A percentile compares a stretch with the other conserved stretches of the same genome.
phyloP scores from a whole-genome alignment of 73 alveolate genomes.

The Symbiodinium pilosum region DNA sequence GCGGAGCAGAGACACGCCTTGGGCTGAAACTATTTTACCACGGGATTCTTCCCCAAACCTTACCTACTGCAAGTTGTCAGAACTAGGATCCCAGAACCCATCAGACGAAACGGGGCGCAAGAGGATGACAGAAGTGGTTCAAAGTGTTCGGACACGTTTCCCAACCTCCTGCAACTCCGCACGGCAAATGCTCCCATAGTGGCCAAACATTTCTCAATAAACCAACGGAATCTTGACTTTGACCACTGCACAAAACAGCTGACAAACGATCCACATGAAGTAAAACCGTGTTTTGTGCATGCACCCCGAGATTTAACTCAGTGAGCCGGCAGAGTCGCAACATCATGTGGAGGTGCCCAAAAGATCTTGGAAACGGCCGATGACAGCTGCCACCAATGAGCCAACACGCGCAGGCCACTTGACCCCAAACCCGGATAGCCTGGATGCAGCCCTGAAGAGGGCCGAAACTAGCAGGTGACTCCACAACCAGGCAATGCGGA shows the following conservation, averaged over 20 bases:
- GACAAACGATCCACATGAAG: no score
- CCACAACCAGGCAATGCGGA: constrained; percentile 11
- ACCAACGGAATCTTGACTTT: no score
- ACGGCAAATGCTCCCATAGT: not conserved
- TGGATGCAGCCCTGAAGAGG: not conserved
- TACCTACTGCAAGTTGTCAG: no score
- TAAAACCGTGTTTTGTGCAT: no score
- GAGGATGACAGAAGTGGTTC: not conserved
- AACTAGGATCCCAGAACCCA: no score
- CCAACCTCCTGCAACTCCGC: constrained; percentile 5
- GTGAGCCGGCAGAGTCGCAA: not conserved
- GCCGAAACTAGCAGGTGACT: not conserved
- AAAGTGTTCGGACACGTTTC: not conserved
- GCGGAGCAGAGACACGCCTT: no score
- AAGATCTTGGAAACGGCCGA: constrained; percentile 5
- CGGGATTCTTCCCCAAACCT: no score
- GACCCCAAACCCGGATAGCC: not conserved
- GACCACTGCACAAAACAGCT: no score
- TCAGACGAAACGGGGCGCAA: no score
- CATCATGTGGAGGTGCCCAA: not conserved
- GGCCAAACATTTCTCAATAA: no score
- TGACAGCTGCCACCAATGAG: not conserved
- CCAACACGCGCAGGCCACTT: not conserved
- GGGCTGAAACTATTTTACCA: no score
- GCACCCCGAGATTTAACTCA: no score